These are phyloP conservation scores for Lactarius akahatsu DNA, from an alignment of 768 basidiomycete genomes.

Conservation along the genomic window DNA sequence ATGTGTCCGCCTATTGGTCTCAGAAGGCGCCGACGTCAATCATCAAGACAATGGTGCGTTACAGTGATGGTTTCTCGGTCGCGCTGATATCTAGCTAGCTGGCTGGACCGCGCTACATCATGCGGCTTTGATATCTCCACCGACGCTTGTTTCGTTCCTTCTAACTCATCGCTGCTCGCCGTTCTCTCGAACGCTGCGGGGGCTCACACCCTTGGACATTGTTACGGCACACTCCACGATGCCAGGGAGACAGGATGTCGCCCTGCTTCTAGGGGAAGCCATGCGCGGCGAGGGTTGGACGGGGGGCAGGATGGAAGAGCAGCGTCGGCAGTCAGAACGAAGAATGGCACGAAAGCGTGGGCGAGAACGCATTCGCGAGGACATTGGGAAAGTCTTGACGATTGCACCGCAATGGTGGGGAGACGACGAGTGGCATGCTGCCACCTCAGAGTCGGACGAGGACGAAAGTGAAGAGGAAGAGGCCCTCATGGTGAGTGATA, in stretches of 20 bases:
- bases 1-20: constrained; percentile 74
- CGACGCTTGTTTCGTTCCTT: constrained; percentile 87
- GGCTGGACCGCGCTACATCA: constrained; percentile 97
- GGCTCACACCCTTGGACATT: constrained; percentile 86
- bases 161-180: constrained; percentile 91
- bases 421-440: constrained; percentile 39
- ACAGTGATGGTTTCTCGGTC: not conserved
- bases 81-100: constrained; percentile 44
- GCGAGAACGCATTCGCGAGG: constrained; percentile 55
- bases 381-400: constrained; percentile 55
- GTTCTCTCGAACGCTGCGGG: constrained; percentile 70
- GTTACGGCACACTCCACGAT: constrained; percentile 80
- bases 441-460: constrained; percentile 39
- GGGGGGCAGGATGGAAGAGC: constrained; percentile 72
- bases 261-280: constrained; percentile 82
- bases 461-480: constrained; percentile 50
- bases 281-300: constrained; percentile 86
- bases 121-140: constrained; percentile 84
- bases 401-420: constrained; percentile 69
- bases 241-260: constrained; percentile 82
- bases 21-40: constrained; percentile 70
- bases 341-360: constrained; percentile 52
- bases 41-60: constrained; percentile 62
- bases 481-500: constrained; percentile 47
- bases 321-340: constrained; percentile 58